Evolutionary conservation across 441 rosid species (phyloP).

Genomic region (Populus hybrid): DNA sequence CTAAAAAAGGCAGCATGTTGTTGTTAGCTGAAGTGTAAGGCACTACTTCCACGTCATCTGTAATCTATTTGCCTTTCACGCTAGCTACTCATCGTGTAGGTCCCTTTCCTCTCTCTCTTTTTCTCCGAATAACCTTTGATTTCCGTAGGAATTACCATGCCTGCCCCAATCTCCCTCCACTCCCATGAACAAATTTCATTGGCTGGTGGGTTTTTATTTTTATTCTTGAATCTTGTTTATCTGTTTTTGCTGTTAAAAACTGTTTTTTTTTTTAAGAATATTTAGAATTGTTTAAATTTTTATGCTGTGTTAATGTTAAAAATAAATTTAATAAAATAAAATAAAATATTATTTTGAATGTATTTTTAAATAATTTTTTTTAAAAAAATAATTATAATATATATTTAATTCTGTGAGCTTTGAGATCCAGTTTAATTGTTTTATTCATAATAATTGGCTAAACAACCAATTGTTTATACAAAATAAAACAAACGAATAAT

Average conservation of each 20-base stretch:
- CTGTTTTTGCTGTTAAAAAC: neutral
- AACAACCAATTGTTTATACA: too few relatives aligned
- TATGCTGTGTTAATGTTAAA: too few relatives aligned
- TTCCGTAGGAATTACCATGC: neutral
- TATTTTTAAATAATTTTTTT: too few relatives aligned
- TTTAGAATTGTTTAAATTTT: too few relatives aligned
- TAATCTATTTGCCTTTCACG: neutral
- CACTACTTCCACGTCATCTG: constrained; percentile 31
- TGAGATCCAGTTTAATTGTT: too few relatives aligned
- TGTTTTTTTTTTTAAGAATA: too few relatives aligned
- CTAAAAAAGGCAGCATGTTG: neutral
- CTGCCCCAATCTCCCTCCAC: neutral
- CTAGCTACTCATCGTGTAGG: neutral
- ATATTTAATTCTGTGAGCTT: too few relatives aligned
- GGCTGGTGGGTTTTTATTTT: neutral
- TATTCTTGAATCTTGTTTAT: neutral
- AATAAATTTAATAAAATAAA: too few relatives aligned
- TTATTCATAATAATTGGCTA: too few relatives aligned
- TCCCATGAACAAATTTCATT: neutral
- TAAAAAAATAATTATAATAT: too few relatives aligned
- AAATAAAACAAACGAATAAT: too few relatives aligned
- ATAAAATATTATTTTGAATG: too few relatives aligned
- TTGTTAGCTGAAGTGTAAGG: constrained; percentile 31
- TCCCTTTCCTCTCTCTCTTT: neutral
- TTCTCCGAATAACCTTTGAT: neutral